Percentiles rank a stretch among this genome's conserved stretches.
Evolutionary conservation across 352 stramenopile genomes (phyloP).

Genomic region (Globisporangium cederbergense): DNA sequence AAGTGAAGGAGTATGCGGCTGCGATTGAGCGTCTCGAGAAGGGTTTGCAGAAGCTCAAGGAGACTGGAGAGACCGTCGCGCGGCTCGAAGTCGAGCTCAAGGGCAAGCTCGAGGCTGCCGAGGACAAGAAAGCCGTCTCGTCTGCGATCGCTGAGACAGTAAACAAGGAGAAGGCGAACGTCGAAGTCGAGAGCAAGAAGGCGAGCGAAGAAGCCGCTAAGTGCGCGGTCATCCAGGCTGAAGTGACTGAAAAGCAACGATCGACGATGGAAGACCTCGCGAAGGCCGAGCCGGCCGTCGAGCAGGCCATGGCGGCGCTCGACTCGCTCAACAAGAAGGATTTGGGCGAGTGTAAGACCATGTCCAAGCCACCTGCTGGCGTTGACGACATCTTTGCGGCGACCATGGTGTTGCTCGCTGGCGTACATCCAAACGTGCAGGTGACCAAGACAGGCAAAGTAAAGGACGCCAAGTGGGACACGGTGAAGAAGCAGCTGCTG

Average conservation of each 20-base stretch:
- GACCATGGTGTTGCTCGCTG: constrained; percentile 92
- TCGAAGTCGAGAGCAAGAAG: constrained; percentile 94
- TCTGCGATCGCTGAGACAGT: constrained; percentile 94
- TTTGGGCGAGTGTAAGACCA: constrained; percentile 95
- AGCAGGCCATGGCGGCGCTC: constrained; percentile 94
- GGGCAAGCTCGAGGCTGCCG: constrained; percentile 93
- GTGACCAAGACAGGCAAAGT: constrained; percentile 94
- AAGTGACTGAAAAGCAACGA: constrained; percentile 92
- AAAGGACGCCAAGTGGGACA: constrained; percentile 95
- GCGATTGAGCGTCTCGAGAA: constrained; percentile 92
- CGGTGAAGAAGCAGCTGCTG: constrained; percentile 93
- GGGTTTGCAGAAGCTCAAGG: constrained; percentile 91
- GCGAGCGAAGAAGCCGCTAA: constrained; percentile 91
- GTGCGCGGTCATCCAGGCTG: constrained; percentile 91
- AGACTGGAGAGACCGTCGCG: constrained; percentile 91
- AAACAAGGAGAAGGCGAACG: constrained; percentile 94
- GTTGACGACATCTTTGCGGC: constrained; percentile 95
- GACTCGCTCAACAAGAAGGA: constrained; percentile 97
- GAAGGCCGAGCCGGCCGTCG: constrained; percentile 93
- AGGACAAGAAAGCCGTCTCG: constrained; percentile 94
- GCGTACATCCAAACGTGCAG: constrained; percentile 92
- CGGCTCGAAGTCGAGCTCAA: constrained; percentile 94
- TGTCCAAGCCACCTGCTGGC: constrained; percentile 92
- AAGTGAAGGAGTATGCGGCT: constrained; percentile 85
- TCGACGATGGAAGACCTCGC: constrained; percentile 89